Base-by-base conservation (phyloP, 345 rosid genomes). In the Limnanthes douglasii region DNA sequence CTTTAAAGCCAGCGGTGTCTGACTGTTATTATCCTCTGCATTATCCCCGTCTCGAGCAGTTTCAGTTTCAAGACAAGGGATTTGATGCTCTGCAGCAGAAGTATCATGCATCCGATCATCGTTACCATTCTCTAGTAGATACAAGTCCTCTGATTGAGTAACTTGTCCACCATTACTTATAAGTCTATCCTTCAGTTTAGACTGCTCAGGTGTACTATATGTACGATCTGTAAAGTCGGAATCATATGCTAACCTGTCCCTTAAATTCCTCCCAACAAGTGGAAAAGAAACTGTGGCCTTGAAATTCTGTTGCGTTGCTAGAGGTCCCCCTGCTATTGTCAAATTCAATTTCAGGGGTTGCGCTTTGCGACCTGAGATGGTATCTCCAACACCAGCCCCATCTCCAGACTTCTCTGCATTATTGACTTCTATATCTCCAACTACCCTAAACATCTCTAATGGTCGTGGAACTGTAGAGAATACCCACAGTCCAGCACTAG, bases 241-340 rank as follows among this genome's bases (percentile, higher is more conserved):
- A 50, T 72, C 75, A 52, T 56, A 52, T 37, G 73, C 80, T 52
- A 92, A 48, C 52, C 72, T 65, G 39, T 83, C 74, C 75, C 86
- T 65, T 48, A 92, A 61, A 59, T 60, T 64, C 57, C 60, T 68
- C 38, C 96, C 88, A 47, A 92, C 60, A 45, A 85, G 54, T 25
- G 94, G 94, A 34, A 85, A 43, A 3, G 85, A 73, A 41, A 92
- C 73, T 31, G 65, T 75, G 29, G 99, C 94, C 65, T 75, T 92
- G 52, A 80, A 81, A 63, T 75, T 85, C 53, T 81, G 94, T 45
- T 51, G 63, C 37, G 92, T 69, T 17, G 96, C 83, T 22, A 78
- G 88, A 6, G 83, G 94, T 52, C 96, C 99, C 34, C 99, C 94
- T 8, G 94, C 99, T 61, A 90, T 85, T 15, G 83, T 75, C 34